Percentiles rank a stretch among this genome's conserved stretches.
These are phyloP conservation scores for Ceriops zippeliana DNA, from an alignment of 345 rosid species.

Conservation along the genomic window DNA sequence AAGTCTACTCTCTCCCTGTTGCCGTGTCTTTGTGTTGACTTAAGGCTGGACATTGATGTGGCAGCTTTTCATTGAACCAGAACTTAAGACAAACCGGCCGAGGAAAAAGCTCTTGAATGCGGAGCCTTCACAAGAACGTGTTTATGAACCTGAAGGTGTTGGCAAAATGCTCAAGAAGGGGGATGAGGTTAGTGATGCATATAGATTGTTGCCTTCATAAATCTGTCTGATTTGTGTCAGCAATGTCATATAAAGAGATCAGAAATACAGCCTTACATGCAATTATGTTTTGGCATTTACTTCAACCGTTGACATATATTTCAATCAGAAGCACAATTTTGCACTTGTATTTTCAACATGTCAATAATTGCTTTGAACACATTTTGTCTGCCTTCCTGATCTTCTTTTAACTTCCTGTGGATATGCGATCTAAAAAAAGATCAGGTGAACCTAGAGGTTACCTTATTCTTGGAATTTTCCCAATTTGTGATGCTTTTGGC, in stretches of 20 bases:
- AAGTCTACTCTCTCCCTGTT: neutral
- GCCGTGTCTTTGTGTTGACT: neutral
- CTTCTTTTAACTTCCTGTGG: neutral
- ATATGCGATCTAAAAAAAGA: no score
- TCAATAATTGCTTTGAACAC: neutral
- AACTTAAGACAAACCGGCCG: slow-evolving; percentile 73
- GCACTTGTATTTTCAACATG: neutral
- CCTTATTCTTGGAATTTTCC: neutral
- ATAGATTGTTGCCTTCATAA: neutral
- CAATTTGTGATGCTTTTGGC: neutral
- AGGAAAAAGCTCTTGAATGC: slow-evolving; percentile 52
- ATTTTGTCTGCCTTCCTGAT: no score
- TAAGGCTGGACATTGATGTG: slow-evolving; percentile 5
- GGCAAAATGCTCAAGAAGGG: slow-evolving; percentile 75
- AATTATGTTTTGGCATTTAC: neutral
- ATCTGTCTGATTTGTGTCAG: neutral
- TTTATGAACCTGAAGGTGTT: slow-evolving; percentile 69
- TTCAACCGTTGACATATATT: neutral
- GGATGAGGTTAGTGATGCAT: slow-evolving; percentile 56
- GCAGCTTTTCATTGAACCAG: slow-evolving; percentile 89
- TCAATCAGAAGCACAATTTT: neutral
- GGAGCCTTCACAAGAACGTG: slow-evolving; percentile 64
- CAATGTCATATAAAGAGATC: neutral
- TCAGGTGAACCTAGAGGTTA: neutral
- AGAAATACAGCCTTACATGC: neutral